Evolutionary conservation across 2,329 filamentous ascomycete species (phyloP), one percentile per base, ranked within the genome.

Genomic region (Trichophyton equinum): DNA sequence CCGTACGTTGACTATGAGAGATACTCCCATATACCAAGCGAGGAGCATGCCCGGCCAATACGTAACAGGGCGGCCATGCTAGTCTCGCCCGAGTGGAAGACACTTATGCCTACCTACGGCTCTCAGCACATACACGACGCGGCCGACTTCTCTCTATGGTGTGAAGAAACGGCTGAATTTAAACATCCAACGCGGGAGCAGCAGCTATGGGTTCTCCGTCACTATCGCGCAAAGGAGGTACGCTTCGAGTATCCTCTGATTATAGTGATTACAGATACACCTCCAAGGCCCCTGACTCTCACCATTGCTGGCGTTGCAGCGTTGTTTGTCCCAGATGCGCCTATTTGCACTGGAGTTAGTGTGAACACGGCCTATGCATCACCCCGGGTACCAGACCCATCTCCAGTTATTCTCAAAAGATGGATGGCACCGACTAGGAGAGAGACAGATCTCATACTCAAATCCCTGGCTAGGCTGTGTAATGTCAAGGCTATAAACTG

Each of bases 401-500:
- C 11, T 25, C 40, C 57, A 7, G n/a, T 36, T 25, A 2, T 8
- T 8, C 25, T 59, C n/a, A 33, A 20, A n/a, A 44, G 25, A 7
- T 49, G 25, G 57, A 15, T 25, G 9, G 30, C 42, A 7, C 40
- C 57, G 6, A 59, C 40, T 9, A 59, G 33, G 36, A 11, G 18
- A 7, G 57, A 47, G 13, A 3, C 33, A 18, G 27, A 44, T 13
- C 40, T 40, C 13, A 59, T 59, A 20, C 33, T 59, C 8, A 30
- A 7, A 3, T 25, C 15, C 30, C 57, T 59, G 11, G 42, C 57
- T 20, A n/a, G 8, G 8, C 30, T 59, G 20, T 30, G 22, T 22
- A 46, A 59, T 42, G 9, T 58, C 30, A 59, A 59, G 44, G 42
- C 40, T 15, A 59, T 47, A 11, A 49, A 36, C 15, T 59, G 40